phyloP scores from a whole-genome alignment of 345 rosid species.

The Hibiscus syriacus region DNA sequence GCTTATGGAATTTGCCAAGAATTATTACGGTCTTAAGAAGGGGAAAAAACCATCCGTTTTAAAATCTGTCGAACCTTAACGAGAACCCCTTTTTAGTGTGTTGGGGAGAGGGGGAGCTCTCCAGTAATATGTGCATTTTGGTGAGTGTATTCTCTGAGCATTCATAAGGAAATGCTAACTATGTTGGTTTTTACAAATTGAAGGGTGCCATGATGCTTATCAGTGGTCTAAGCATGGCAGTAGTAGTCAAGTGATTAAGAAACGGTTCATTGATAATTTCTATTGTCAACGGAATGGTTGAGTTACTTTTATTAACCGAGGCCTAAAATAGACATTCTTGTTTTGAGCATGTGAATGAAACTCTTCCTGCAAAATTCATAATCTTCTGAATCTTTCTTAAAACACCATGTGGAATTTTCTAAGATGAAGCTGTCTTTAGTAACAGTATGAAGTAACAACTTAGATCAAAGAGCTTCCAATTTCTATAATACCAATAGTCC shows the following conservation, averaged over 20 bases:
- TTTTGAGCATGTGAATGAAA: too few relatives aligned
- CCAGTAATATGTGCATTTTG: neutral
- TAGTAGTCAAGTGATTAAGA: neutral
- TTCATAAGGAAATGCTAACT: neutral
- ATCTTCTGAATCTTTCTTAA: too few relatives aligned
- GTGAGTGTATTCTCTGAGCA: neutral
- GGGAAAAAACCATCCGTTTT: neutral
- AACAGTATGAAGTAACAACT: too few relatives aligned
- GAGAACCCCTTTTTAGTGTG: neutral
- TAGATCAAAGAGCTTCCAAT: neutral
- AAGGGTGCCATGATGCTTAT: neutral
- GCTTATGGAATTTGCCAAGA: neutral
- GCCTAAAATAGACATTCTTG: too few relatives aligned
- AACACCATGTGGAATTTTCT: too few relatives aligned
- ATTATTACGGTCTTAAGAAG: neutral
- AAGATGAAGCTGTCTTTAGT: too few relatives aligned
- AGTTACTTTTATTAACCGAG: too few relatives aligned
- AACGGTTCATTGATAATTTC: neutral
- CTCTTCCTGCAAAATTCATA: too few relatives aligned
- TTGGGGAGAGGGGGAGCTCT: neutral
- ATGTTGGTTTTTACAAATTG: neutral
- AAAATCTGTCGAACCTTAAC: neutral
- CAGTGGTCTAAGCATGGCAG: neutral
- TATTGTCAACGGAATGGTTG: neutral
- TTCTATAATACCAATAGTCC: neutral